These are phyloP conservation scores for Polytolypa hystricis DNA, from an alignment of 2,329 filamentous ascomycete genomes.

Conservation along the genomic window DNA sequence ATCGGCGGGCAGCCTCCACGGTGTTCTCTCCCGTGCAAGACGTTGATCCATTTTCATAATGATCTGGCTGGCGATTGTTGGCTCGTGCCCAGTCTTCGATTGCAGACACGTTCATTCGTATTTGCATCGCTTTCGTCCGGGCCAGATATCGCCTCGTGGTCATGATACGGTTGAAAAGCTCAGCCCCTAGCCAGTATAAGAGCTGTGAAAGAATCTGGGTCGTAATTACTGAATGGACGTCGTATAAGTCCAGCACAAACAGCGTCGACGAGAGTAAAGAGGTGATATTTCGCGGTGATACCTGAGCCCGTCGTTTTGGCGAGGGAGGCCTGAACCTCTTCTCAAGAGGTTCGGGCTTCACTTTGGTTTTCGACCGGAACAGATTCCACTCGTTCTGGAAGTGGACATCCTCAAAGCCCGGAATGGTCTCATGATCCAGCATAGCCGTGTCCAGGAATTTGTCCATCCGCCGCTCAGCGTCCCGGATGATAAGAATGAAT, in stretches of 20 bases:
- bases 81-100: constrained; percentile 91
- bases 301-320: constrained; percentile 82
- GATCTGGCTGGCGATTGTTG: constrained; percentile 89
- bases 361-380: constrained; percentile 81
- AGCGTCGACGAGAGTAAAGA: constrained; percentile 90
- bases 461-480: constrained; percentile 90
- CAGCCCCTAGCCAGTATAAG: constrained; percentile 90
- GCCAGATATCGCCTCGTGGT: constrained; percentile 89
- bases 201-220: constrained; percentile 86
- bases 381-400: constrained; percentile 99
- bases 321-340: constrained; percentile 88
- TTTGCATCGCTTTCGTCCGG: constrained; percentile 97
- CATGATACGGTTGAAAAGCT: constrained; percentile 97
- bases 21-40: constrained; percentile 76
- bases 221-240: constrained; percentile 93
- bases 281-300: constrained; percentile 87
- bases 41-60: constrained; percentile 87
- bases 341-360: constrained; percentile 78
- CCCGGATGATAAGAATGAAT: constrained; percentile 91
- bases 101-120: constrained; percentile 94
- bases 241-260: constrained; percentile 96
- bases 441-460: constrained; percentile 89
- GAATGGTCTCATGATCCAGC: constrained; percentile 96
- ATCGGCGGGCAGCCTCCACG: constrained; percentile 68
- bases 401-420: constrained; percentile 88